phyloP scores from a whole-genome alignment of 2,329 filamentous ascomycete genomes.

The Didymella arachidicola region DNA sequence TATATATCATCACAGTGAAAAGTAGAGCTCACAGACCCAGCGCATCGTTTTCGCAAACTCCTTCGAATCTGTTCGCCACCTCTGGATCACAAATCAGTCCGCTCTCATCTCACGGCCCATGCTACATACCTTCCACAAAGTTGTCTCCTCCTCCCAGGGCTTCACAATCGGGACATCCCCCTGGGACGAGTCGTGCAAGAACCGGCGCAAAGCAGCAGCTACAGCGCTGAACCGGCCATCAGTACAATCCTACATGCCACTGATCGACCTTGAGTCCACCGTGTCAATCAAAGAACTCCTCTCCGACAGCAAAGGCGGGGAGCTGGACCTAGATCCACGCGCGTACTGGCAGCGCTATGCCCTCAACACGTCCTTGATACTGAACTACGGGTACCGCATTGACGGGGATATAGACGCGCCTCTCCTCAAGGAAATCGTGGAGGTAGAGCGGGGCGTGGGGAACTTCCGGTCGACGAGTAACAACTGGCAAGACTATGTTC shows the following conservation, averaged over 20 bases:
- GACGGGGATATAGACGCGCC: conserved; percentile 72
- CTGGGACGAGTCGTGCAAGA: conserved; percentile 83
- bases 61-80: conserved; percentile 74
- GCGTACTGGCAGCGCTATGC: conserved; percentile 79
- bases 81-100: conserved; percentile 83
- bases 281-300: conserved; percentile 76
- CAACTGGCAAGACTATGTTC: conserved; percentile 88
- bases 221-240: conserved; percentile 80
- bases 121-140: conserved; percentile 81
- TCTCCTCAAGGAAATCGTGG: conserved; percentile 75
- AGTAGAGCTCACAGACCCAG: conserved; percentile 42
- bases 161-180: conserved; percentile 86
- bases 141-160: conserved; percentile 77
- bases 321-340: conserved; percentile 71
- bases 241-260: conserved; percentile 80
- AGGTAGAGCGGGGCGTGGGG: conserved; percentile 77
- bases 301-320: conserved; percentile 68
- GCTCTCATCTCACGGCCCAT: conserved; percentile 78
- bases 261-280: conserved; percentile 78
- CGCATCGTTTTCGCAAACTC: conserved; percentile 80
- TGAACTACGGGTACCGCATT: conserved; percentile 82
- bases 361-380: conserved; percentile 76
- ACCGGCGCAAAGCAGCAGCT: conserved; percentile 77
- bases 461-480: conserved; percentile 81
- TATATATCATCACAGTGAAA: neutral